Conservation (phyloP, 768 basidiomycete genomes). For the Clavaria fumosa region DNA sequence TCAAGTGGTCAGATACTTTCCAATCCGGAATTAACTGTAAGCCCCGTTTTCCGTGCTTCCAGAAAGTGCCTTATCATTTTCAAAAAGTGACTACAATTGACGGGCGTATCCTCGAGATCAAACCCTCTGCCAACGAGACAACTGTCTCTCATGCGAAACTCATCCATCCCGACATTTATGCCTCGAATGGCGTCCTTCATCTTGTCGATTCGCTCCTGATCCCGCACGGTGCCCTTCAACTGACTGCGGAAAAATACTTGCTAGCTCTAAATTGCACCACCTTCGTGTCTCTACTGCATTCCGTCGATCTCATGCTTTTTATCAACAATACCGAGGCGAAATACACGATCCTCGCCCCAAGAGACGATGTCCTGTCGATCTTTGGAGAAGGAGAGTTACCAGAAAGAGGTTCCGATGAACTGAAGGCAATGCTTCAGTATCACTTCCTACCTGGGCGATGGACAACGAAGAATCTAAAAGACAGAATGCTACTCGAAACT, state of each 20-base stretch:
- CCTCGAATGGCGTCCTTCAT: conserved; percentile 90
- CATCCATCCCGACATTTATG: conserved; percentile 72
- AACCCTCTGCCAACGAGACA: conserved; percentile 36
- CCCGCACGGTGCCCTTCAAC: conserved; percentile 53
- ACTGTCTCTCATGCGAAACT: conserved; percentile 44
- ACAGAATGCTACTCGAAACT: conserved; percentile 69
- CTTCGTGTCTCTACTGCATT: conserved; percentile 81
- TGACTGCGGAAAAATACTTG: conserved; percentile 92
- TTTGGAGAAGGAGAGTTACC: conserved; percentile 43
- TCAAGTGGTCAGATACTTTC: conserved; percentile 57
- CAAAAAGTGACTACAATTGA: conserved; percentile 53
- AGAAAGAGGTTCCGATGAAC: conserved; percentile 44
- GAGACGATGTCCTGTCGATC: conserved; percentile 65
- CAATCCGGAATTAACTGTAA: conserved; percentile 34
- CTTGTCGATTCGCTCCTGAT: conserved; percentile 72
- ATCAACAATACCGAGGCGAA: conserved; percentile 53
- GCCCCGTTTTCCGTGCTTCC: conserved; percentile 13
- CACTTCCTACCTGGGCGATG: conserved; percentile 84
- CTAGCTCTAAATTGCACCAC: conserved; percentile 81
- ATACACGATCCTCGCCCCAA: conserved; percentile 85
- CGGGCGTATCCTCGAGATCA: conserved; percentile 49
- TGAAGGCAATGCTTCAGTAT: conserved; percentile 65
- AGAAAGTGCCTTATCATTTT: conserved; percentile 7
- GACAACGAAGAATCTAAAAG: conserved; percentile 49
- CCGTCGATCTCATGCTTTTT: conserved; percentile 54